Evolutionary conservation across 1,284 basidiomycete species (phyloP).

Genomic region (Pisolithus thermaeus): DNA sequence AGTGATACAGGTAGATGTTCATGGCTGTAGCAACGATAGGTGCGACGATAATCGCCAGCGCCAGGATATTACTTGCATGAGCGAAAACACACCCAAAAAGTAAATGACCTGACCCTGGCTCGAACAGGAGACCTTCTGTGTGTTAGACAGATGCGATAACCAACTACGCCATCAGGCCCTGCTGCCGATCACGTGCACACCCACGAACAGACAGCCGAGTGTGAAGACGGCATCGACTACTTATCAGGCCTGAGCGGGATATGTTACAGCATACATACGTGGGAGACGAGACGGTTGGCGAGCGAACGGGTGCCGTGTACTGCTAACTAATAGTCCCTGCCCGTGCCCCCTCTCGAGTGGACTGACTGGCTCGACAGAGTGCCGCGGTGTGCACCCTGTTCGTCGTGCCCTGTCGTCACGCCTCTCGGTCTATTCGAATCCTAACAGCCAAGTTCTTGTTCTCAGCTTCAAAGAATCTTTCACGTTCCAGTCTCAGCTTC

Average conservation of each 20-base stretch:
- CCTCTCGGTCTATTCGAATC: too few species aligned
- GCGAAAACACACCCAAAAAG: not conserved
- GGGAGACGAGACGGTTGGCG: too few species aligned
- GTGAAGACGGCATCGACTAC: too few species aligned
- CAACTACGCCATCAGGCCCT: slow-evolving; percentile 54
- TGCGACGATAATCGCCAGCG: too few species aligned
- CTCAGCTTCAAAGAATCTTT: not conserved
- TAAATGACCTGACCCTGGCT: slow-evolving; percentile 37
- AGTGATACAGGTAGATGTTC: slow-evolving; percentile 63
- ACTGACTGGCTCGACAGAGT: too few species aligned
- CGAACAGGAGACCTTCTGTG: slow-evolving; percentile 46
- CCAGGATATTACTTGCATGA: too few species aligned
- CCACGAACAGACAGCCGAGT: slow-evolving; percentile 25
- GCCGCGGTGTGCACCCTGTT: not conserved
- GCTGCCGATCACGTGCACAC: slow-evolving; percentile 36
- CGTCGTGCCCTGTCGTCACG: not conserved
- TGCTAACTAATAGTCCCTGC: too few species aligned
- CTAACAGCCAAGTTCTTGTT: too few species aligned
- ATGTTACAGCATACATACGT: too few species aligned
- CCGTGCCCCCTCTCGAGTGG: too few species aligned
- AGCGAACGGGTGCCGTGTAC: too few species aligned
- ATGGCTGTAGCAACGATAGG: slow-evolving; percentile 21
- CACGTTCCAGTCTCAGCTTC: not conserved
- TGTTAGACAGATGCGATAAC: slow-evolving; percentile 63
- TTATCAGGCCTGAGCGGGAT: too few species aligned